A percentile compares a stretch with the other conserved stretches of the same genome.
These are phyloP conservation scores for Russula vinacea DNA, from an alignment of 768 basidiomycete species.

Conservation along the genomic window DNA sequence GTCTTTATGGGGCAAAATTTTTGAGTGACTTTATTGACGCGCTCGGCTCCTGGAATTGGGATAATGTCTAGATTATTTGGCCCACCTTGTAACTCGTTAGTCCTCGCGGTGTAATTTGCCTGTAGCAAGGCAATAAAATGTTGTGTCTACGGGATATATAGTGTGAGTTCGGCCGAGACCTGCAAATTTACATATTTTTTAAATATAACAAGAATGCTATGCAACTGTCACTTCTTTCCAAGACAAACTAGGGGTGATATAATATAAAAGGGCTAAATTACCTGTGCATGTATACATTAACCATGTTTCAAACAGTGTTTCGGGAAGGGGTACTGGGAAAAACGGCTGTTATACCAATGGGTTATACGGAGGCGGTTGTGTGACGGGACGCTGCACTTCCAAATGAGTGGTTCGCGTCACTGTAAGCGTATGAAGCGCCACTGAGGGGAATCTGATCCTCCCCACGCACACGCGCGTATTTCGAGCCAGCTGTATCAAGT, in stretches of 20 bases:
- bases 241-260: neutral
- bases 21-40: slow-evolving; percentile 2
- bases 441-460: slow-evolving; percentile 12
- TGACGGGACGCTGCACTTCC: neutral
- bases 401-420: slow-evolving; percentile 9
- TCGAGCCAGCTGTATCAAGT: neutral
- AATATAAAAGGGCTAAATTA: neutral
- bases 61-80: neutral
- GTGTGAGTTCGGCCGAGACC: too few relatives aligned
- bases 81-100: neutral
- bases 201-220: neutral
- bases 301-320: neutral
- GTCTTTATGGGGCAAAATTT: slow-evolving; percentile 13
- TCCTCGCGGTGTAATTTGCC: neutral
- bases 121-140: slow-evolving; percentile 14
- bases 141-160: slow-evolving; percentile 3
- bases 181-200: neutral
- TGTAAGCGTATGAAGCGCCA: slow-evolving; percentile 12
- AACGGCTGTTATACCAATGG: too few relatives aligned
- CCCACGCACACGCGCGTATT: slow-evolving; percentile 8
- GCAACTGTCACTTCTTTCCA: neutral
- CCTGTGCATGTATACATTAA: neutral
- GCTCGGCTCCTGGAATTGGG: slow-evolving; percentile 9
- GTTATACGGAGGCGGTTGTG: neutral
- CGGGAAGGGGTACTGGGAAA: neutral